Evolutionary conservation across 2,329 filamentous ascomycete genomes (phyloP).

Genomic region (Claviceps sp.): DNA sequence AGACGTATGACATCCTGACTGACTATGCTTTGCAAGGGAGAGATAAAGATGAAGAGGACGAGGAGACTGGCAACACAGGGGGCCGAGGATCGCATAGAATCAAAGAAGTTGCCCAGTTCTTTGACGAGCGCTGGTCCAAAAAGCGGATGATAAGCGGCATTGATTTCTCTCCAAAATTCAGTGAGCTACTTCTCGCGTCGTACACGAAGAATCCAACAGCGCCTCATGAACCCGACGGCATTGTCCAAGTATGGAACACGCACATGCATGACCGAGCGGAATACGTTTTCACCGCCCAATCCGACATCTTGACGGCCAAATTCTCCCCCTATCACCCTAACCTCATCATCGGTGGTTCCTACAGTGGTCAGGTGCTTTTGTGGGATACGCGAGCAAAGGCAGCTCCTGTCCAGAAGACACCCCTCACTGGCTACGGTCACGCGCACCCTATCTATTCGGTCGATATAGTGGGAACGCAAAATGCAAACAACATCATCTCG

Average conservation of each 20-base stretch:
- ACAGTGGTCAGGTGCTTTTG: slow-evolving; percentile 88
- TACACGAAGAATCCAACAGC: slow-evolving; percentile 97
- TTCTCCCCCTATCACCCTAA: slow-evolving; percentile 99
- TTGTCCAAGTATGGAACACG: slow-evolving; percentile 94
- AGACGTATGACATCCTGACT: slow-evolving; percentile 81
- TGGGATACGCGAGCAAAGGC: slow-evolving; percentile 93
- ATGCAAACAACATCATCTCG: slow-evolving; percentile 96
- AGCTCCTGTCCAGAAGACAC: slow-evolving; percentile 87
- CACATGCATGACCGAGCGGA: slow-evolving; percentile 90
- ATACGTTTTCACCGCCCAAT: slow-evolving; percentile 92
- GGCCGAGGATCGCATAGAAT: slow-evolving; percentile 62
- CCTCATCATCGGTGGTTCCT: slow-evolving; percentile 87
- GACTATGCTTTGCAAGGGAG: slow-evolving; percentile 80
- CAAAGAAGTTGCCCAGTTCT: slow-evolving; percentile 86
- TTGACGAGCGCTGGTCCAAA: slow-evolving; percentile 90
- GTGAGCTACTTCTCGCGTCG: slow-evolving; percentile 80
- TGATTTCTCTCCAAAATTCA: slow-evolving; percentile 91
- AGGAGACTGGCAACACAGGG: slow-evolving; percentile 55
- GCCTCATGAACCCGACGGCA: slow-evolving; percentile 81
- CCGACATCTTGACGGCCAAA: slow-evolving; percentile 86
- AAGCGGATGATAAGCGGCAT: slow-evolving; percentile 95
- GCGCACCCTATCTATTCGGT: slow-evolving; percentile 94
- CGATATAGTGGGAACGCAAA: slow-evolving; percentile 92
- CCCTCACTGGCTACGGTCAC: slow-evolving; percentile 85
- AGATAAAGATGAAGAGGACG: slow-evolving; percentile 69